Conservation (phyloP, 768 basidiomycete genomes). For the Ramaria sp. region DNA sequence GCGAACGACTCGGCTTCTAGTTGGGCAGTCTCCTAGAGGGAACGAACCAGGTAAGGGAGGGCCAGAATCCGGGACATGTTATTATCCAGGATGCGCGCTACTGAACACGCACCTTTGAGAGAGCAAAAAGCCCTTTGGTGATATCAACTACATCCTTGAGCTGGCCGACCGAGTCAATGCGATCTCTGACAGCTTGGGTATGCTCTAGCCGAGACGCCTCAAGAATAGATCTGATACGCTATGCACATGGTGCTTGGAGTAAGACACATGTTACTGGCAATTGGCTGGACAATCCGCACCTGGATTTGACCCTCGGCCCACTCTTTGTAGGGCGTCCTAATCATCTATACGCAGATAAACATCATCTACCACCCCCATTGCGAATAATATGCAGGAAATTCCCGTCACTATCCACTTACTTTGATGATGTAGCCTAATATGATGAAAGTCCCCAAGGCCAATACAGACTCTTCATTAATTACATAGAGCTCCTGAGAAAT, state of each 20-base stretch:
- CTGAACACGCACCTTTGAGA: constrained; percentile 74
- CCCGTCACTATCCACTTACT: constrained; percentile 30
- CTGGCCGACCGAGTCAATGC: constrained; percentile 83
- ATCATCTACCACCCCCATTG: background rate
- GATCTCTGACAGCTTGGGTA: constrained; percentile 85
- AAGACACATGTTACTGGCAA: background rate
- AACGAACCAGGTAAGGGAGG: background rate
- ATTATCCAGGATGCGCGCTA: no score
- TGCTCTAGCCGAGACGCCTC: constrained; percentile 78
- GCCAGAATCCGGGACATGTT: no score
- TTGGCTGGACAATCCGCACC: constrained; percentile 15
- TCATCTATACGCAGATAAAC: constrained; percentile 33
- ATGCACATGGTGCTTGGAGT: background rate
- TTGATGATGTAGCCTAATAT: constrained; percentile 76
- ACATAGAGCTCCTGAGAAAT: constrained; percentile 98
- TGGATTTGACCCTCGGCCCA: constrained; percentile 89
- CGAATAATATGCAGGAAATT: background rate
- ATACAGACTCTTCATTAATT: constrained; percentile 90
- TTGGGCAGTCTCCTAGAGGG: constrained; percentile 72
- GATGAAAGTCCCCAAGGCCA: constrained; percentile 75
- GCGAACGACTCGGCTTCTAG: constrained; percentile 86
- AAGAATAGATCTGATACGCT: constrained; percentile 71
- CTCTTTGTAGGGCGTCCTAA: constrained; percentile 79
- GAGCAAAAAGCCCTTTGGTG: constrained; percentile 80
- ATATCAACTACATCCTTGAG: constrained; percentile 94